Evolutionary conservation across 768 basidiomycete species (phyloP), one percentile per base, ranked within the genome.

Genomic region (Lactifluus echinatus): DNA sequence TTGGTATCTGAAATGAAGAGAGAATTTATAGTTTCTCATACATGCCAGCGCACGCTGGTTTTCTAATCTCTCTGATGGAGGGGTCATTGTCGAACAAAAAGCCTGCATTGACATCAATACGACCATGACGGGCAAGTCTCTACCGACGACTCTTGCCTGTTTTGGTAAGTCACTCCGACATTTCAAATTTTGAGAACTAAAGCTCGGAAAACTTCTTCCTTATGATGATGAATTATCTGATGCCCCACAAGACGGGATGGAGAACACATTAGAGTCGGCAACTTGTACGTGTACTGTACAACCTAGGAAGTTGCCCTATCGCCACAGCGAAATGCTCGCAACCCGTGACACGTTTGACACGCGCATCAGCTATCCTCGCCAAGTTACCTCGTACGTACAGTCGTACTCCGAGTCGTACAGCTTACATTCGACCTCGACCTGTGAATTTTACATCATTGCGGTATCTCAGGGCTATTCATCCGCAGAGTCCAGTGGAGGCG

Each of bases 1-100:
- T 12, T 23, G 1, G 23, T 1, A 8, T 24, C 31, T n/a, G 17
- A 71, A n/a, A 75, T 63, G 19, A 42, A 26, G 39, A 21, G 62
- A 48, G 79, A 62, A 19, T 58, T 58, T 57, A 57, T 57, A 53
- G 44, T 21, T 40, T 29, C 29, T 46, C 12, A 23, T 19, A 37
- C 50, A 28, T 23, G 57, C 57, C 57, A 47, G 51, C 51, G 33
- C 39, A 53, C 36, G n/a, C 28, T 19, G 31, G 37, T 49, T 42
- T 39, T 55, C 39, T 33, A 31, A 42, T 55, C 42, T 42, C 46
- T 55, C 39, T 33, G 23, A 42, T 55, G 34, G 34, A 45, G 31
- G 51, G 53, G 44, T 7, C 37, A 53, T 57, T 28, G 33, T 53
- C 23, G 31, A 40, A 19, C 44, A 47, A 34, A 50, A 43, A 31